A percentile compares a stretch with the other conserved stretches of the same genome.
Conservation (phyloP, 2,329 filamentous ascomycete species). For the Colletotrichum sp. region DNA sequence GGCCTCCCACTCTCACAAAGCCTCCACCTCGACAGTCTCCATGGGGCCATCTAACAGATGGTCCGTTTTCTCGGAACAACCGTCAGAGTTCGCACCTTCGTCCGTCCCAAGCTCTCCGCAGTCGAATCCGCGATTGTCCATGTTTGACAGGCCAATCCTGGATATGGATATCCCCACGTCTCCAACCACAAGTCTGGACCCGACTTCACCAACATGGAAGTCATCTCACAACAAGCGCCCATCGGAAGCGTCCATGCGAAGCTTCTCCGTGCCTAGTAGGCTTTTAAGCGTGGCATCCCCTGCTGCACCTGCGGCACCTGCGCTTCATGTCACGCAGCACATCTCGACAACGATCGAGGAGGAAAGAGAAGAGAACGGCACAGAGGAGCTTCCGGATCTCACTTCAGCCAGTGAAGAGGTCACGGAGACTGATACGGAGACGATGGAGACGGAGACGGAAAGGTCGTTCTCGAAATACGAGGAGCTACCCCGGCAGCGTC, state of each 20-base stretch:
- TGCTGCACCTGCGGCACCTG: constrained; percentile 21
- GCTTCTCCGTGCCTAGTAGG: constrained; percentile 26
- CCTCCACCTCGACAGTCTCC: constrained; percentile 56
- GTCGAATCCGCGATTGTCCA: constrained; percentile 73
- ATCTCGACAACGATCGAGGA: constrained; percentile 16
- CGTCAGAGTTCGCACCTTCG: constrained; percentile 69
- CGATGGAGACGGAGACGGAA: constrained; percentile 32
- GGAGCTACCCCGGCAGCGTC: constrained; percentile 42
- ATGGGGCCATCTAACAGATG: constrained; percentile 59
- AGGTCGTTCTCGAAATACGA: constrained; percentile 36
- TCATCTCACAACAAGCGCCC: constrained; percentile 58
- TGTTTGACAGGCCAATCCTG: constrained; percentile 76
- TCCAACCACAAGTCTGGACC: constrained; percentile 77
- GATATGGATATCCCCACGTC: constrained; percentile 80
- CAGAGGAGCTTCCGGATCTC: constrained; percentile 36
- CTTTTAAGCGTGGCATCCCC: constrained; percentile 24
- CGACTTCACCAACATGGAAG: constrained; percentile 65
- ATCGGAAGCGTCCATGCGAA: constrained; percentile 55
- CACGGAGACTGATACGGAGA: constrained; percentile 34
- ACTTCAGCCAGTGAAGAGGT: constrained; percentile 38
- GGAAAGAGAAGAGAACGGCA: constrained; percentile 30
- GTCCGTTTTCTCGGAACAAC: constrained; percentile 65
- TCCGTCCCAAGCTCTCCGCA: constrained; percentile 83
- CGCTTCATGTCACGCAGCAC: constrained; percentile 25
- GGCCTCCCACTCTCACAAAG: constrained; percentile 45